Conservation (phyloP, 2,329 filamentous ascomycete species). For the Metarhizium rileyi region DNA sequence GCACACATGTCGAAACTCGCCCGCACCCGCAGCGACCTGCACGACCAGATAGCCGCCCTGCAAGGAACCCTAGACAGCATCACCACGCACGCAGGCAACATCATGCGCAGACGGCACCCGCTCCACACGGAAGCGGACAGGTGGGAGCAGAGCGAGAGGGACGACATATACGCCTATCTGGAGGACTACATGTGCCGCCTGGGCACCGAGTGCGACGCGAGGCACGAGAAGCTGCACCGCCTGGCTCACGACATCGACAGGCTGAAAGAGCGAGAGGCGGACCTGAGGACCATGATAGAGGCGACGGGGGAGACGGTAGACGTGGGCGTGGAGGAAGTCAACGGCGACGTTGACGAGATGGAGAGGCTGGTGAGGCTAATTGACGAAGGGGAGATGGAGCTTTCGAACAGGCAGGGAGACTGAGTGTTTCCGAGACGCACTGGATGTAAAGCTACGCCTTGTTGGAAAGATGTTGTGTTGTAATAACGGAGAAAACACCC, state of each 20-base stretch:
- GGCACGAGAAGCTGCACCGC: slow-evolving; percentile 9
- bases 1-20: slow-evolving; percentile 7
- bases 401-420: not conserved
- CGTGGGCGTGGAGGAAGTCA: not conserved
- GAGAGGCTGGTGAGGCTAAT: not conserved
- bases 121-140: not conserved
- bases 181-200: slow-evolving; percentile 15
- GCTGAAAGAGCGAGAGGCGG: slow-evolving; percentile 4
- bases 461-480: not conserved
- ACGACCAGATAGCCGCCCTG: slow-evolving; percentile 8
- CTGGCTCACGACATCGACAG: slow-evolving; percentile 5
- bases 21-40: slow-evolving; percentile 2
- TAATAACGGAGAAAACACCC: too few species aligned
- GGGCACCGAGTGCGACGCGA: not conserved
- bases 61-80: slow-evolving; percentile 3
- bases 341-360: not conserved
- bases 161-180: slow-evolving; percentile 16
- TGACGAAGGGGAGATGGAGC: not conserved
- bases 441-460: not conserved
- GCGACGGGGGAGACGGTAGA: slow-evolving; percentile 1
- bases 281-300: slow-evolving; percentile 3
- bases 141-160: slow-evolving; percentile 4
- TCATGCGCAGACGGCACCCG: not conserved
- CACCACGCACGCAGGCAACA: not conserved
- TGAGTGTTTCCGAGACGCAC: not conserved